Evolutionary conservation across 1,139 yeast genomes (phyloP).

Genomic region (Yamadazyma conglobata): DNA sequence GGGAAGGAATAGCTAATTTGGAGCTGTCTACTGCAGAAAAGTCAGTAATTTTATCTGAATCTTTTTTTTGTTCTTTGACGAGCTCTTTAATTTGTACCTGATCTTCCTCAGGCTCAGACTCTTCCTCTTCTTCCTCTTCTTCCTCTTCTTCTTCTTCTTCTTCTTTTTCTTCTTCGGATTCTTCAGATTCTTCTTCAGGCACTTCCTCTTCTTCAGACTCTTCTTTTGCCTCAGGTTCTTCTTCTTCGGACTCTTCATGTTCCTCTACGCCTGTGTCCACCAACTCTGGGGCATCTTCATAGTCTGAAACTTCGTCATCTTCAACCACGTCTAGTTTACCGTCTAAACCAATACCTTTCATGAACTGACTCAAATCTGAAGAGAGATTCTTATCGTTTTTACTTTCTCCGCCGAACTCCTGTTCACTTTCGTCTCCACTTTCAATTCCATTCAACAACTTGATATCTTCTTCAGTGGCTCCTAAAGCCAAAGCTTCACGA

Average conservation of each 20-base stretch:
- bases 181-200: constrained; percentile 15
- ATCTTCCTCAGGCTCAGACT: constrained; percentile 20
- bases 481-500: constrained; percentile 65
- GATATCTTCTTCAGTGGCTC: constrained; percentile 68
- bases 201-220: constrained; percentile 20
- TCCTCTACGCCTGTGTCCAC: constrained; percentile 26
- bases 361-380: constrained; percentile 59
- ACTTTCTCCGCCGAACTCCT: constrained; percentile 44
- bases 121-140: constrained; percentile 17
- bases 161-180: too few relatives aligned
- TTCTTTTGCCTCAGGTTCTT: constrained; percentile 17
- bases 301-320: constrained; percentile 32
- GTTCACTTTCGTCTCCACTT: constrained; percentile 60
- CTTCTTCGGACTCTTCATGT: constrained; percentile 22
- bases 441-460: constrained; percentile 48
- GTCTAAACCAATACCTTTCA: constrained; percentile 66
- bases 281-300: constrained; percentile 27
- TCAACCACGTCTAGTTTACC: constrained; percentile 16
- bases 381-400: constrained; percentile 48
- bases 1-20: constrained; percentile 57
- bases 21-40: constrained; percentile 55
- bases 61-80: constrained; percentile 17
- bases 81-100: constrained; percentile 14
- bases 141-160: constrained; percentile 17
- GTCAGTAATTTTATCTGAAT: constrained; percentile 45